Conservation (phyloP, 106 monocot genomes). For the Triglochin maritima region DNA sequence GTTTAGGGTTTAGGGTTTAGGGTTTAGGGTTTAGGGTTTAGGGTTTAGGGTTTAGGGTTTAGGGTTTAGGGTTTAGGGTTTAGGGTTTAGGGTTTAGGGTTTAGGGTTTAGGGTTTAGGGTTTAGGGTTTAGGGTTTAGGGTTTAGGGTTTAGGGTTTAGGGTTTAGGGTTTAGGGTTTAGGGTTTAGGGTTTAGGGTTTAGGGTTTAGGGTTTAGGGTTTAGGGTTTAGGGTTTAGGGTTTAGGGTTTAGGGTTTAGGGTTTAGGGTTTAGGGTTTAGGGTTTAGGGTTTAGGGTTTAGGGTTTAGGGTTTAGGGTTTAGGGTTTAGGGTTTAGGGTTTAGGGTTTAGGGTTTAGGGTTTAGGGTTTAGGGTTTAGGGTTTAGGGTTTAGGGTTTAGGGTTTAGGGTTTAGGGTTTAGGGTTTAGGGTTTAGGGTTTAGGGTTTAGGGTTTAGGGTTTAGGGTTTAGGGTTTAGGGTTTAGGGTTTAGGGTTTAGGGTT, state of each 20-base stretch:
- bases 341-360: constrained; percentile 3
- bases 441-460: constrained; percentile 3
- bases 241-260: constrained; percentile 3
- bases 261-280: constrained; percentile 3
- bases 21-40: constrained; percentile 3
- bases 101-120: constrained; percentile 3
- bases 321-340: constrained; percentile 3
- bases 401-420: constrained; percentile 3
- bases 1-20: constrained; percentile 3
- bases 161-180: constrained; percentile 3
- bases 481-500: constrained; percentile 3
- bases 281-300: constrained; percentile 3
- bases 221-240: neutral
- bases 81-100: constrained; percentile 3
- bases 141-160: constrained; percentile 3
- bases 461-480: constrained; percentile 3
- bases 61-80: constrained; percentile 3
- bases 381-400: constrained; percentile 3
- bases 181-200: constrained; percentile 3
- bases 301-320: constrained; percentile 3
- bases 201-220: constrained; percentile 3
- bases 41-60: constrained; percentile 1
- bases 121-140: constrained; percentile 1
- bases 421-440: constrained; percentile 1
- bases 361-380: constrained; percentile 3